phyloP scores from a whole-genome alignment of 768 basidiomycete species.

The Phlegmacium glaucopus region DNA sequence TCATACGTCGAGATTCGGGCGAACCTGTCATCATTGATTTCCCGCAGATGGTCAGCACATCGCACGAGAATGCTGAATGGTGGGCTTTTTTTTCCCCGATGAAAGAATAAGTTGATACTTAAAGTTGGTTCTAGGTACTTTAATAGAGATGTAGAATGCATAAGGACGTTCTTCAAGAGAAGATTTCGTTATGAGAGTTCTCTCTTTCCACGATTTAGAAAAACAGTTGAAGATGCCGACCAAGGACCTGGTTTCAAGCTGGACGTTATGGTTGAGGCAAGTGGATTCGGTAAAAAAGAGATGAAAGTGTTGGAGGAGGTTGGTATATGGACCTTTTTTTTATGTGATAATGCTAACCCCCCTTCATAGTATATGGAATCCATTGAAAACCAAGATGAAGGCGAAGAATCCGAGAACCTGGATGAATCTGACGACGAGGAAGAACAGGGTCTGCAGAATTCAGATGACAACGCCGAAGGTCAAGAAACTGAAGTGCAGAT shows the following conservation, averaged over 20 bases:
- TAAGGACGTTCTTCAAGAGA: constrained; percentile 87
- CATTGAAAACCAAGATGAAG: constrained; percentile 25
- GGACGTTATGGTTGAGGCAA: constrained; percentile 91
- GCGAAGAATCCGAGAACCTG: constrained; percentile 21
- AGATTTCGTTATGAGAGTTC: constrained; percentile 91
- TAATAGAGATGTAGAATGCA: constrained; percentile 97
- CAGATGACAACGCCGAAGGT: constrained; percentile 24
- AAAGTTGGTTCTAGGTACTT: constrained; percentile 74
- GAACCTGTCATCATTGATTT: constrained; percentile 96
- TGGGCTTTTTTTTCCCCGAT: constrained; percentile 31
- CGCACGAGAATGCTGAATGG: constrained; percentile 97
- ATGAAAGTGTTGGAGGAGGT: constrained; percentile 85
- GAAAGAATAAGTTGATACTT: not conserved
- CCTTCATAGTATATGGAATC: constrained; percentile 63
- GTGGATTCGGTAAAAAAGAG: constrained; percentile 86
- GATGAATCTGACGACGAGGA: constrained; percentile 8
- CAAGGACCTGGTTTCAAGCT: constrained; percentile 63
- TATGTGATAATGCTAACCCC: no score
- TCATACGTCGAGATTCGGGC: constrained; percentile 71
- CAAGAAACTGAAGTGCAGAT: constrained; percentile 3
- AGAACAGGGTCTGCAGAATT: constrained; percentile 10
- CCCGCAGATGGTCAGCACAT: constrained; percentile 98
- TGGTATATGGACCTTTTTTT: constrained; percentile 21
- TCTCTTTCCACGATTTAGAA: constrained; percentile 83
- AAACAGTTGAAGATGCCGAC: constrained; percentile 44